Percentiles rank a stretch among this genome's conserved stretches.
These are phyloP conservation scores for Suillus luteus DNA, from an alignment of 768 basidiomycete genomes.

Conservation along the genomic window DNA sequence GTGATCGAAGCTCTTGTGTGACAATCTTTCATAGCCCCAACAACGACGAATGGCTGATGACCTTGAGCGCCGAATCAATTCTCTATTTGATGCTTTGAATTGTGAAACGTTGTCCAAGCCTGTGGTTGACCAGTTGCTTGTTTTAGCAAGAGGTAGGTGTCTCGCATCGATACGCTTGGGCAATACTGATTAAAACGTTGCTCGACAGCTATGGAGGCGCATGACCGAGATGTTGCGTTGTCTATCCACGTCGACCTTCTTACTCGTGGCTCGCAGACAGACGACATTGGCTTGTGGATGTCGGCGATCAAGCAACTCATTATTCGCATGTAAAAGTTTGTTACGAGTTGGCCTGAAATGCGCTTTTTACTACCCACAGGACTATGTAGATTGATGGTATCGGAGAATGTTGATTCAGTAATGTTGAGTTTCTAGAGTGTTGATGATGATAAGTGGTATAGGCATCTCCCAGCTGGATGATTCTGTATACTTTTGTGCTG, in stretches of 20 bases:
- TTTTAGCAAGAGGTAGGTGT: constrained; percentile 69
- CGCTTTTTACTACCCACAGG: constrained; percentile 6
- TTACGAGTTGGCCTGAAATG: not conserved
- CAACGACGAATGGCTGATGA: constrained; percentile 87
- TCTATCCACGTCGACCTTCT: constrained; percentile 86
- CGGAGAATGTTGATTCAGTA: not conserved
- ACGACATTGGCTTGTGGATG: constrained; percentile 88
- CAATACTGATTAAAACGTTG: constrained; percentile 8
- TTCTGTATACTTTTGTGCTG: not conserved
- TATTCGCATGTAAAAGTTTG: constrained; percentile 50
- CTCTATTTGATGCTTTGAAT: constrained; percentile 90
- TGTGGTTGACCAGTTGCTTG: constrained; percentile 70
- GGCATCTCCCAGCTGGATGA: not conserved
- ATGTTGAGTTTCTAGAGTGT: not conserved
- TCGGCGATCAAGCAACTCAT: constrained; percentile 89
- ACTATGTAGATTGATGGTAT: constrained; percentile 8
- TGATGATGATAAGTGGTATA: not conserved
- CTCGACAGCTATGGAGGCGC: constrained; percentile 72
- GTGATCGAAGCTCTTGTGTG: not conserved
- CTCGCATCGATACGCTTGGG: not conserved
- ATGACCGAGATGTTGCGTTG: constrained; percentile 75
- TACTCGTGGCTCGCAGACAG: constrained; percentile 74
- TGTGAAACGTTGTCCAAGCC: constrained; percentile 76
- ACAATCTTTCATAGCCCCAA: constrained; percentile 53
- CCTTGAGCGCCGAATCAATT: constrained; percentile 81